phyloP scores from a whole-genome alignment of 306 rosid genomes.

The Astragalus membranaceus region DNA sequence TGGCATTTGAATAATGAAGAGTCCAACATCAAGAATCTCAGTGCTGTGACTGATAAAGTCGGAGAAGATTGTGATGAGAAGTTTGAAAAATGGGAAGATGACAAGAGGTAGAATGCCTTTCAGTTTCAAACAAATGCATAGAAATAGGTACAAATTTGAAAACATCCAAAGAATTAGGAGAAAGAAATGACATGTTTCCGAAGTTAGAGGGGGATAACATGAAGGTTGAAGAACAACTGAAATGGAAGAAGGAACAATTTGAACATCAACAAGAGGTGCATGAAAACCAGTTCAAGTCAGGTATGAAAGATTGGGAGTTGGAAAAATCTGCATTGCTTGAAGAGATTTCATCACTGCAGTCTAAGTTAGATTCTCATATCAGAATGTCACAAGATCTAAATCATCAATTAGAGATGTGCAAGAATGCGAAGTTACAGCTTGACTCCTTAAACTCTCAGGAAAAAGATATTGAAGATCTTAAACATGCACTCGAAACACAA shows the following conservation, averaged over 20 bases:
- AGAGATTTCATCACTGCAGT: slow-evolving; percentile 51
- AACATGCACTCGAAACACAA: slow-evolving; percentile 41
- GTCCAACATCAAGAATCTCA: too few species aligned
- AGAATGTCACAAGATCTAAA: slow-evolving; percentile 50
- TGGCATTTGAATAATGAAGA: slow-evolving; percentile 31
- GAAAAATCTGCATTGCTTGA: slow-evolving; percentile 54
- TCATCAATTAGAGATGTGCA: slow-evolving; percentile 40
- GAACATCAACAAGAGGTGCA: slow-evolving; percentile 60
- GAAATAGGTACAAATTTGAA: slow-evolving; percentile 29
- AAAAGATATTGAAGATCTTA: slow-evolving; percentile 50
- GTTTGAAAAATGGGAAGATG: slow-evolving; percentile 36
- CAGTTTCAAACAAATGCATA: slow-evolving; percentile 31
- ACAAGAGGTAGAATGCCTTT: slow-evolving; percentile 50
- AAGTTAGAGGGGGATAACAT: slow-evolving; percentile 41
- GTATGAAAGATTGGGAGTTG: slow-evolving; percentile 51
- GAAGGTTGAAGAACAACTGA: slow-evolving; percentile 53
- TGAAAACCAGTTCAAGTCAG: slow-evolving; percentile 37
- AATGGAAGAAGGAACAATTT: slow-evolving; percentile 81
- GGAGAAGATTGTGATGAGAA: slow-evolving; percentile 39
- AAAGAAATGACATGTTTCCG: slow-evolving; percentile 34
- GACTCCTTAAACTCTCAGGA: slow-evolving; percentile 40
- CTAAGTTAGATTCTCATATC: slow-evolving; percentile 52
- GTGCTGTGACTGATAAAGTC: slow-evolving; percentile 44
- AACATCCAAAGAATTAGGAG: slow-evolving; percentile 38
- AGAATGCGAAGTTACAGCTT: slow-evolving; percentile 35